Conservation (phyloP, 2,329 filamentous ascomycete genomes). For the Botrytis elliptica region DNA sequence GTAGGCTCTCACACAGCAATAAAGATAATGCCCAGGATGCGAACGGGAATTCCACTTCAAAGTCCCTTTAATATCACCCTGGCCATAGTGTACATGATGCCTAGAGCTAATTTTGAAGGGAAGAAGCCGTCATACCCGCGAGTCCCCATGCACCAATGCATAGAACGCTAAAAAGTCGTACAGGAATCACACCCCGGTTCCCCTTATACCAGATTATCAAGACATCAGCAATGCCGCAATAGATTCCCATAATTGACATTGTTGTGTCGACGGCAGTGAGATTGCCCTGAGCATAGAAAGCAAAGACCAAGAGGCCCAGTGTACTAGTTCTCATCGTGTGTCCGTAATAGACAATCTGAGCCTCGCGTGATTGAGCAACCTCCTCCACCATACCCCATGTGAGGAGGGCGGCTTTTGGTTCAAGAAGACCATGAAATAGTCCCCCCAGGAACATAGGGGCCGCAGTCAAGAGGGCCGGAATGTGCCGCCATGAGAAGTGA, state of each 20-base stretch:
- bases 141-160: neutral
- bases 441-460: neutral
- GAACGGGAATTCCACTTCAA: too few species aligned
- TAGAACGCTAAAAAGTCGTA: neutral
- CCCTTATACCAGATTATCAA: neutral
- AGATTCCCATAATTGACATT: neutral
- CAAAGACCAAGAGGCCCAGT: neutral
- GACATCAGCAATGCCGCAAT: neutral
- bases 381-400: neutral
- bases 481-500: neutral
- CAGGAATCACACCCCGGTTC: neutral
- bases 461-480: neutral
- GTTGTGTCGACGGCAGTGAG: neutral
- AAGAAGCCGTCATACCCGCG: neutral
- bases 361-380: neutral
- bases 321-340: constrained; percentile 13
- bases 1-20: too few species aligned
- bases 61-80: too few species aligned
- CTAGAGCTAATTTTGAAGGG: too few species aligned
- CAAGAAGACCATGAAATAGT: neutral
- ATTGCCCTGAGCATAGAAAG: neutral
- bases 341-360: neutral
- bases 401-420: neutral
- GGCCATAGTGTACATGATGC: too few species aligned
- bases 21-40: too few species aligned